Base-by-base conservation (phyloP, 2,329 filamentous ascomycete species). In the Paecilomyces sp. region DNA sequence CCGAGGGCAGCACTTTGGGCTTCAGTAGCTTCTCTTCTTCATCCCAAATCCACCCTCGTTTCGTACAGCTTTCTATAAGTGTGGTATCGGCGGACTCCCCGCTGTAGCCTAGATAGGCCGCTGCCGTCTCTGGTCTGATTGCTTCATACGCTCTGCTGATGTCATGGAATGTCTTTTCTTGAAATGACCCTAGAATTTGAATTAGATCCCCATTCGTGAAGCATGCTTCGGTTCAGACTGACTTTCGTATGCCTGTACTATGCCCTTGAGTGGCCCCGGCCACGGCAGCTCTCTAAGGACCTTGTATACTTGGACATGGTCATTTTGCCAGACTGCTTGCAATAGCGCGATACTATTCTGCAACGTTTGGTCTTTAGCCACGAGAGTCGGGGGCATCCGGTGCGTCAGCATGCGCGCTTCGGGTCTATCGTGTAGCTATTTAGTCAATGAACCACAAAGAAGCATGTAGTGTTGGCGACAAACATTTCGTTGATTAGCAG, bases 341-440 rank as follows among this genome's bases (percentile, higher is more conserved):
- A 77, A 59, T 18, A 77, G 62, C 6, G 63, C 64, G n/a, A 74
- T 57, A 51, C 72, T 73, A 56, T 69, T 74, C 55, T 75, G 70
- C 31, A 77, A 28, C n/a, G 68, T 65, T 11, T 66, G 53, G 56
- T 75, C 72, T 15, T 64, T 63, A 36, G 68, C 62, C 18, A 68
- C 57, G 18, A 77, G 57, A 1, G 61, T 61, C 55, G 63, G 63
- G 0, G 75, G 76, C 57, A 77, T 68, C 56, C 76, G 69, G 51
- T 71, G 64, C 4, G 69, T 74, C 59, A 76, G 63, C 50, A 73
- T 69, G n/a, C 73, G 75, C 57, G 75, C 74, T 71, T 77, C 75
- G 54, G 68, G 63, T 57, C 75, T 76, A 54, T 62, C 41, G n/a
- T 47, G 18, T 30, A 36, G 30, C 7, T 33, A 11, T 25, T 62